A percentile compares a stretch with the other conserved stretches of the same genome.
Conservation (phyloP, 768 basidiomycete genomes). For the Serpula lacrymans region DNA sequence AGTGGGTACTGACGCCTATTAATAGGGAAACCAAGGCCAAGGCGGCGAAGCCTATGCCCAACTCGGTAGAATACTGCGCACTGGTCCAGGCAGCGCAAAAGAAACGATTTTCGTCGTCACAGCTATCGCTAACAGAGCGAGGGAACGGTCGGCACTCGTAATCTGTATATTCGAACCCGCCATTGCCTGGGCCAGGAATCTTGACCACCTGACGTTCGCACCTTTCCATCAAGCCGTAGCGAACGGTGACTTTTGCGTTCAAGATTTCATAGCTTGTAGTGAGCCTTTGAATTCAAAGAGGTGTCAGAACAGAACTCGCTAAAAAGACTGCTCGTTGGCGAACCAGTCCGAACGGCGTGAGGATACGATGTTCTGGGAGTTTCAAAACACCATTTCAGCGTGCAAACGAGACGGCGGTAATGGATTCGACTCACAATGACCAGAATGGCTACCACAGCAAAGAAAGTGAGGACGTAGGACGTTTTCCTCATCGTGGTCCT, state of each 20-base stretch:
- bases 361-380: slow-evolving; percentile 59
- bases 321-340: slow-evolving; percentile 21
- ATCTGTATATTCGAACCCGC: slow-evolving; percentile 48
- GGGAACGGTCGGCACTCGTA: slow-evolving; percentile 70
- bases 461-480: slow-evolving; percentile 63
- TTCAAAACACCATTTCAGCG: slow-evolving; percentile 1
- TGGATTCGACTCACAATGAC: slow-evolving; percentile 42
- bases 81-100: slow-evolving; percentile 72
- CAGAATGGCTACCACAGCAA: slow-evolving; percentile 49
- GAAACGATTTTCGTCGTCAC: slow-evolving; percentile 48
- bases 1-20: slow-evolving; percentile 70
- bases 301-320: no score
- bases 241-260: slow-evolving; percentile 43
- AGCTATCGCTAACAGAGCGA: slow-evolving; percentile 41
- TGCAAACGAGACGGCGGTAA: neutral
- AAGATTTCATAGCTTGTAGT: slow-evolving; percentile 40
- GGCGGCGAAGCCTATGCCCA: slow-evolving; percentile 61
- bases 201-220: slow-evolving; percentile 52
- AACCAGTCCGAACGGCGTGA: slow-evolving; percentile 63
- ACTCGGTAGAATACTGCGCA: slow-evolving; percentile 62
- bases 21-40: slow-evolving; percentile 56
- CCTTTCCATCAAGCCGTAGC: slow-evolving; percentile 56
- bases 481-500: slow-evolving; percentile 56
- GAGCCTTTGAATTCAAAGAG: slow-evolving; percentile 34
- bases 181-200: slow-evolving; percentile 43